Evolutionary conservation across 148 eudicot species (phyloP).

Genomic region (Vaccinium corymbosum): DNA sequence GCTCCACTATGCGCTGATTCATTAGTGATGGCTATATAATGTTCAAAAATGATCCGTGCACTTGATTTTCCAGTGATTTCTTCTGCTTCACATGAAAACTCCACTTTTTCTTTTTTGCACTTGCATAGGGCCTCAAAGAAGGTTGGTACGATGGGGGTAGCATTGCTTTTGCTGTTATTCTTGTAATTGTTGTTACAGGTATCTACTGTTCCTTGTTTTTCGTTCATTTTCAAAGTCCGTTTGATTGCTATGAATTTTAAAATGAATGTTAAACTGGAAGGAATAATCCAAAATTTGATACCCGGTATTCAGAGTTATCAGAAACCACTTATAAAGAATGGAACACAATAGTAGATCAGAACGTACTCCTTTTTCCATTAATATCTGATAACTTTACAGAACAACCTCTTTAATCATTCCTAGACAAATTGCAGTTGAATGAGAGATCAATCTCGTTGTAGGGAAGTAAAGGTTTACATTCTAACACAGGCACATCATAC

Average conservation of each 20-base stretch:
- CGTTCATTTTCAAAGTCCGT: background rate
- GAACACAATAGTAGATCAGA: background rate
- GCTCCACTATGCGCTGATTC: constrained; percentile 13
- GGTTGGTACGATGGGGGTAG: constrained; percentile 99
- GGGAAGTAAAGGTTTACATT: background rate
- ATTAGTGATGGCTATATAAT: background rate
- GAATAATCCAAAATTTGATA: background rate
- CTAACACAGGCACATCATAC: background rate
- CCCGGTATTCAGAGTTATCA: background rate
- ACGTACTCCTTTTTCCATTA: background rate
- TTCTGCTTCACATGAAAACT: background rate
- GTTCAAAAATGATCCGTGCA: background rate
- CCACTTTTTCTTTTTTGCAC: constrained; percentile 2
- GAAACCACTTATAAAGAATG: background rate
- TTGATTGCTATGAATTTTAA: background rate
- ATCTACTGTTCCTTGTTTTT: background rate
- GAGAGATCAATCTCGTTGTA: background rate
- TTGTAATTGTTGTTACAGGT: constrained; percentile 87
- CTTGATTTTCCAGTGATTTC: background rate
- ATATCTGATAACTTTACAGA: background rate
- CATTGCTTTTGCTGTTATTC: constrained; percentile 85
- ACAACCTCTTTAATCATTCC: background rate
- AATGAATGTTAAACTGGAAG: background rate
- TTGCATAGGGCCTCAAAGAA: constrained; percentile 57
- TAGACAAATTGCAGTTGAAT: background rate